Conservation (phyloP, 352 stramenopile species). For the Phytophthora boehmeriae region DNA sequence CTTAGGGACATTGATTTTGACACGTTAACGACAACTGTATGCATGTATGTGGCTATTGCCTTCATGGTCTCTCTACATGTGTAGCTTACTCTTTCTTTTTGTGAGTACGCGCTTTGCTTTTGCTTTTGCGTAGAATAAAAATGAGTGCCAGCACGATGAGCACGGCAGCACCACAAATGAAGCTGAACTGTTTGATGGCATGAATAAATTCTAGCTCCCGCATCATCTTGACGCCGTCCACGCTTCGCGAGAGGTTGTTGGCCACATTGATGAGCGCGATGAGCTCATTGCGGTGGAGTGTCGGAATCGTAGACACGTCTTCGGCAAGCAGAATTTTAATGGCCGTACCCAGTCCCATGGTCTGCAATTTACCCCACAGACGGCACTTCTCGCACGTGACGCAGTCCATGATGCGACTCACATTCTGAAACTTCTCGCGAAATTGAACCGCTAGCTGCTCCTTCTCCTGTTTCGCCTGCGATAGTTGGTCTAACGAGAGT, state of each 20-base stretch:
- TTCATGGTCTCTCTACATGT: conserved; percentile 7
- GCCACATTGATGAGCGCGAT: conserved; percentile 98
- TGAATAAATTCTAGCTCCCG: conserved; percentile 76
- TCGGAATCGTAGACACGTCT: conserved; percentile 72
- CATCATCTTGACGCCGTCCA: conserved; percentile 82
- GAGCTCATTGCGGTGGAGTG: conserved; percentile 95
- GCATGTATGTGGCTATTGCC: neutral
- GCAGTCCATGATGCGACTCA: conserved; percentile 98
- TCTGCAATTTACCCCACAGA: conserved; percentile 98
- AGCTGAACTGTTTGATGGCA: conserved; percentile 62
- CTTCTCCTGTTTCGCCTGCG: conserved; percentile 67
- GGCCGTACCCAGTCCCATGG: conserved; percentile 96
- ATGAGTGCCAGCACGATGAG: conserved; percentile 53
- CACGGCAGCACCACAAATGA: conserved; percentile 51
- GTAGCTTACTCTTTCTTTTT: conserved; percentile 40
- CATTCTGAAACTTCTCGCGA: conserved; percentile 96
- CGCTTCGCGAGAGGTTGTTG: conserved; percentile 82
- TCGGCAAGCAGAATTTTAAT: conserved; percentile 97
- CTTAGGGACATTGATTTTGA: neutral
- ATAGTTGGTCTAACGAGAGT: conserved; percentile 62
- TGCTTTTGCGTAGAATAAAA: conserved; percentile 45
- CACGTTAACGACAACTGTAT: conserved; percentile 25
- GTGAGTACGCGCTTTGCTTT: conserved; percentile 27
- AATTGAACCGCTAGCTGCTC: conserved; percentile 73
- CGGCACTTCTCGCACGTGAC: conserved; percentile 99